A percentile compares a stretch with the other conserved stretches of the same genome.
Conservation (phyloP, 1,139 yeast species). For the Magnusiomyces suaveolens region DNA sequence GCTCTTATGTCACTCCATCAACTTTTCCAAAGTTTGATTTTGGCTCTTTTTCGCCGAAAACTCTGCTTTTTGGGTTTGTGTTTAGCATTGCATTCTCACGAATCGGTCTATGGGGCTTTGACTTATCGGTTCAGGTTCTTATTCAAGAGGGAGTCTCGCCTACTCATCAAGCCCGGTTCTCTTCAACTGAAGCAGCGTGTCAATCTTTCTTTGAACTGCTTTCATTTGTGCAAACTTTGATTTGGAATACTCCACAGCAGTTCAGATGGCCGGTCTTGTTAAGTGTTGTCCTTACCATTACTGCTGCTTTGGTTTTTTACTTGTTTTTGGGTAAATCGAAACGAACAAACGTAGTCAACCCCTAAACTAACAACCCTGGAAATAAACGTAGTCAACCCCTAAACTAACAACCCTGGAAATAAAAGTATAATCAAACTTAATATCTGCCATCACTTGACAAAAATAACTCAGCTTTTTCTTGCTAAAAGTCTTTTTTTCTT, state of each 20-base stretch:
- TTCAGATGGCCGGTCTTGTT: constrained; percentile 28
- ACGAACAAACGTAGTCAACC: neutral
- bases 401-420: too few species aligned
- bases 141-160: constrained; percentile 29
- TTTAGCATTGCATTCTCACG: constrained; percentile 31
- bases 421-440: too few species aligned
- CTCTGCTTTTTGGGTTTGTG: neutral
- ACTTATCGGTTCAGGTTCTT: constrained; percentile 30
- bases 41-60: neutral
- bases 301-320: constrained; percentile 19
- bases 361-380: too few species aligned
- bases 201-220: constrained; percentile 30
- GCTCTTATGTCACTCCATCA: neutral
- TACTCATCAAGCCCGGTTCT: constrained; percentile 29
- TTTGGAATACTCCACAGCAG: constrained; percentile 28
- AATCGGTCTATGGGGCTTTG: constrained; percentile 37
- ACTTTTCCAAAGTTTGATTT: neutral
- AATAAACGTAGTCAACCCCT: neutral
- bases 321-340: neutral
- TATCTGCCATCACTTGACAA: too few species aligned
- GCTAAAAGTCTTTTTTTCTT: too few species aligned
- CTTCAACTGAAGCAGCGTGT: constrained; percentile 32
- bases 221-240: constrained; percentile 28
- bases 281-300: constrained; percentile 21
- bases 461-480: too few species aligned